Percentiles rank a stretch among this genome's conserved stretches.
Evolutionary conservation across 805 yeast species (phyloP).

Genomic region (Hanseniaspora clermontiae): DNA sequence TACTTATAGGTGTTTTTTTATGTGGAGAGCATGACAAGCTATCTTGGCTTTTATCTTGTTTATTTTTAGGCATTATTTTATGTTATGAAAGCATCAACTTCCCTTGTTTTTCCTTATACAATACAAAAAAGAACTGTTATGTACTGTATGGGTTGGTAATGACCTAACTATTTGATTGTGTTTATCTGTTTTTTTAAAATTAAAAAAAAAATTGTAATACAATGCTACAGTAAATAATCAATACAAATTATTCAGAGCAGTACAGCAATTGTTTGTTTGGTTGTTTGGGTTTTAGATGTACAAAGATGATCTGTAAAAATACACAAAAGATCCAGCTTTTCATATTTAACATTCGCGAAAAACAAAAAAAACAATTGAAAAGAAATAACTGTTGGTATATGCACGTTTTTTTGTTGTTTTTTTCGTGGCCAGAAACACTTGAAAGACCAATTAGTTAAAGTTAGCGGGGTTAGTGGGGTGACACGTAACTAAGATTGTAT

Average conservation of each 20-base stretch:
- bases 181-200: too few species aligned
- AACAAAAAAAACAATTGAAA: neutral
- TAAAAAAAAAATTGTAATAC: too few species aligned
- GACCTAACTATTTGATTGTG: too few species aligned
- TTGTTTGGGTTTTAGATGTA: neutral
- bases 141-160: too few species aligned
- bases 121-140: too few species aligned
- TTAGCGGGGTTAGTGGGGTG: too few species aligned
- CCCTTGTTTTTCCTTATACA: too few species aligned
- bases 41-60: neutral
- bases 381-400: neutral
- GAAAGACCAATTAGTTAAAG: too few species aligned
- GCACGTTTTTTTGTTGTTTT: neutral
- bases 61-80: neutral
- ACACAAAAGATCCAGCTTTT: neutral
- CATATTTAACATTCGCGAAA: neutral
- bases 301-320: too few species aligned
- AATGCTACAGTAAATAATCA: too few species aligned
- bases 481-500: too few species aligned
- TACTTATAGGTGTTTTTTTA: neutral
- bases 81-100: neutral
- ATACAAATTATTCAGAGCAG: too few species aligned
- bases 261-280: neutral
- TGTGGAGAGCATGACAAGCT: slow-evolving; percentile 2
- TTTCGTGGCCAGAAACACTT: neutral